Evolutionary conservation across 1,284 basidiomycete genomes (phyloP).

Genomic region (Rhodotorula sp.): DNA sequence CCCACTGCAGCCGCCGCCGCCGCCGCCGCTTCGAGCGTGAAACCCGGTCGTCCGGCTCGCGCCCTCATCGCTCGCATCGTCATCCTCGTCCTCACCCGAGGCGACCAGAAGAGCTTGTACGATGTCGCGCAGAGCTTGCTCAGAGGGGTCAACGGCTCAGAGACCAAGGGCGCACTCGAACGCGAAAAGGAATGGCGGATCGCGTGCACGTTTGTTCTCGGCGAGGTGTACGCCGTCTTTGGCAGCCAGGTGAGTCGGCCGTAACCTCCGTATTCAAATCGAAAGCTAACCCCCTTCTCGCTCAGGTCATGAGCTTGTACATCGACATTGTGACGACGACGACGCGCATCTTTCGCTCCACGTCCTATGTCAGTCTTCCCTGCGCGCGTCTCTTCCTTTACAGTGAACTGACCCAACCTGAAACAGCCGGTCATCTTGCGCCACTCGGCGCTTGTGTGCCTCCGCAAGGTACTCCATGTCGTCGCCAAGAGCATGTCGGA

Average conservation of each 20-base stretch:
- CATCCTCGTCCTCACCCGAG: constrained; percentile 70
- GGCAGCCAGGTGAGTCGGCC: constrained; percentile 68
- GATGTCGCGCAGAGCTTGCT: constrained; percentile 80
- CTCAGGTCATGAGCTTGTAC: constrained; percentile 92
- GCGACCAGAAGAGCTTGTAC: constrained; percentile 79
- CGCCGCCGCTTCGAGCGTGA: constrained; percentile 28
- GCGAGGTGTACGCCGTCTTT: constrained; percentile 79
- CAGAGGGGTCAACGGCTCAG: constrained; percentile 16
- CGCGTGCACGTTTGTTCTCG: constrained; percentile 71
- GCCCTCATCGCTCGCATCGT: constrained; percentile 77
- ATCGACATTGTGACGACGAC: constrained; percentile 70
- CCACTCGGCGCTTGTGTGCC: constrained; percentile 72
- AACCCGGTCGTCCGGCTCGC: constrained; percentile 79
- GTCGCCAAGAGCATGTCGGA: constrained; percentile 84
- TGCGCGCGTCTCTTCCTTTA: too few relatives aligned
- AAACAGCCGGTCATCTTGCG: constrained; percentile 72
- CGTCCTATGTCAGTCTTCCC: constrained; percentile 60
- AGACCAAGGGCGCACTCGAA: constrained; percentile 64
- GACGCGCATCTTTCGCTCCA: constrained; percentile 64
- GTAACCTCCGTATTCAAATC: too few relatives aligned
- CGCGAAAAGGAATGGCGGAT: constrained; percentile 57
- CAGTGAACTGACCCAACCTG: neutral
- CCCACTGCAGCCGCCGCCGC: neutral
- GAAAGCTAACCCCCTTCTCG: neutral
- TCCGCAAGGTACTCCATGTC: constrained; percentile 71